Evolutionary conservation across 352 stramenopile genomes (phyloP), one percentile per base, ranked within the genome.

Genomic region (Pythium aphanidermatum): DNA sequence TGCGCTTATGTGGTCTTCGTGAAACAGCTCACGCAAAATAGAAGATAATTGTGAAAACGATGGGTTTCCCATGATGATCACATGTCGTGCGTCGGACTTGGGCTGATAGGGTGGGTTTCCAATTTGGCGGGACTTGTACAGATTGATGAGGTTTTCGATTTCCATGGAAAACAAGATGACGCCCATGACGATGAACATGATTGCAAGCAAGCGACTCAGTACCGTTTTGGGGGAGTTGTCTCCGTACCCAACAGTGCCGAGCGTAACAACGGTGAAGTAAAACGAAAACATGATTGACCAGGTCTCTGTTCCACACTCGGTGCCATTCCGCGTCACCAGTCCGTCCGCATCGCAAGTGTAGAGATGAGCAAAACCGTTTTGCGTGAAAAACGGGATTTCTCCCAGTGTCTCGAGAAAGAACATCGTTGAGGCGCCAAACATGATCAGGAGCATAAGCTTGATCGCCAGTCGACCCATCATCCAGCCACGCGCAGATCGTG

Each of bases 201-300:
- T 92, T 10, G 73, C 78, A 24, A 94, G 68, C 27, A 92, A 60
- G 2, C 84, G 68, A 20, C 78, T 88, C n/a, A 85, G 66, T 14
- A 92, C 83, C 9, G 79, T 91, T 52, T 89, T 75, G 20, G 84
- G 82, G 1, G 77, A 39, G 32, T 92, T 91, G 60, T 95, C 84
- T 14, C 84, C 84, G 39, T 94, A 95, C 0, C 84, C 84, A 28
- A 95, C 84, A 0, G 84, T 95, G 23, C 78, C 83, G 26, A 95
- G 72, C 20, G 84, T 95, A 72, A 93, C 81, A 38, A 93, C 75
- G 31, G 79, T 93, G 47, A 91, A 93, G 51, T 93, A 93, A 46
- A 91, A 86, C 3, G 81, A 84, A 49, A 90, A 93, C 78, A 91
- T 93, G 65, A 93, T 64, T 21, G 78, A 91, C 81, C 81, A 93